Percentiles rank a stretch among this genome's conserved stretches.
phyloP scores from a whole-genome alignment of 495 filamentous ascomycete genomes.

The Talaromyces thailandensis region DNA sequence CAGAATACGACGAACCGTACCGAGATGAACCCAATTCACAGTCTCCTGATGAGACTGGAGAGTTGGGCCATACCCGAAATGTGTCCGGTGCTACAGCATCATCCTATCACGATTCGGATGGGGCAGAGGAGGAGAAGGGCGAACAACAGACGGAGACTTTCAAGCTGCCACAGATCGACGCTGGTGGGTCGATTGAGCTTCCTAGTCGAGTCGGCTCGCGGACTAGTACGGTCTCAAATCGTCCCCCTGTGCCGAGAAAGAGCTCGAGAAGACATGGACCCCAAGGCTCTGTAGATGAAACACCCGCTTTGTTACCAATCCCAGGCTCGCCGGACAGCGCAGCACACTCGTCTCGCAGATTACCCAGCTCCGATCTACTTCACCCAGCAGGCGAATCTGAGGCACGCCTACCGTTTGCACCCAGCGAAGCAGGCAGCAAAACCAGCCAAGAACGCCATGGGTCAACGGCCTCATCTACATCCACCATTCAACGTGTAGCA shows the following conservation, averaged over 20 bases:
- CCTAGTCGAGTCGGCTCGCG: constrained; percentile 57
- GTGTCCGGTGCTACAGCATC: constrained; percentile 19
- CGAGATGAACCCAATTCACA: constrained; percentile 43
- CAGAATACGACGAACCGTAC: constrained; percentile 50
- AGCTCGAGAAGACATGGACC: constrained; percentile 48
- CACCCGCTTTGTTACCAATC: constrained; percentile 11
- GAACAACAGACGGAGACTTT: constrained; percentile 19
- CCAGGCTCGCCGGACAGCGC: constrained; percentile 14
- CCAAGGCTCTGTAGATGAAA: constrained; percentile 6
- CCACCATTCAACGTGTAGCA: constrained; percentile 23
- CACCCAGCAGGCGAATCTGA: constrained; percentile 20
- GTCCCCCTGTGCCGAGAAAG: constrained; percentile 48
- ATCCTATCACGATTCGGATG: constrained; percentile 39
- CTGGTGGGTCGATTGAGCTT: constrained; percentile 52
- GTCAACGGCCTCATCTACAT: constrained; percentile 39
- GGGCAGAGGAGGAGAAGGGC: constrained; percentile 19
- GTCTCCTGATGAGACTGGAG: constrained; percentile 1
- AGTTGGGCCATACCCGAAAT: constrained; percentile 19
- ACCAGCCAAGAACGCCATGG: constrained; percentile 39
- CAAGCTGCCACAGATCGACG: constrained; percentile 51
- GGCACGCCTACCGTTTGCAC: constrained; percentile 50
- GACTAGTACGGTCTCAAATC: constrained; percentile 30
- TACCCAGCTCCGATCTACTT: constrained; percentile 14
- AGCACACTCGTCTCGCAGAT: constrained; percentile 5
- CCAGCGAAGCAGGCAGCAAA: constrained; percentile 39